Percentiles rank a stretch among this genome's conserved stretches.
Evolutionary conservation across 2,329 filamentous ascomycete species (phyloP).

Genomic region (Emericellopsis atlantica): DNA sequence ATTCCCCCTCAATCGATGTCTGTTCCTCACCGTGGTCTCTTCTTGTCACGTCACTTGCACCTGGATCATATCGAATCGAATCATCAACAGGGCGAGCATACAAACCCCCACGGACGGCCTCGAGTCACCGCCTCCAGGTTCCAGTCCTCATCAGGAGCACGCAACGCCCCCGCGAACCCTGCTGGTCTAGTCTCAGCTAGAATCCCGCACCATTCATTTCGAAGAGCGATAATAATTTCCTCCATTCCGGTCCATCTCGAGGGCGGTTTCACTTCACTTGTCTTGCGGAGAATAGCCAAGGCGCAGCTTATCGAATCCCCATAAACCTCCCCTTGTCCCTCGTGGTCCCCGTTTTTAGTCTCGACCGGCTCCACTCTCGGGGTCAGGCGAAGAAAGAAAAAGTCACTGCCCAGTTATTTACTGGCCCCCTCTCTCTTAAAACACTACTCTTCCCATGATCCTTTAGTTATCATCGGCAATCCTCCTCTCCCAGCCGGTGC

Average conservation of each 20-base stretch:
- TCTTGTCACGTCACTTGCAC: no score
- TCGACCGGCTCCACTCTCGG: background rate
- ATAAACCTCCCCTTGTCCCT: background rate
- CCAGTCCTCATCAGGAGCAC: background rate
- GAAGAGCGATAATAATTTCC: no score
- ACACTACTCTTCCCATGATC: background rate
- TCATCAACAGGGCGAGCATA: no score
- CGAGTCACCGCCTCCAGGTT: background rate
- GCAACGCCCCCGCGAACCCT: background rate
- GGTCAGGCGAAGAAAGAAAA: background rate
- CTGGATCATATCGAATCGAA: no score
- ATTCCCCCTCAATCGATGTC: no score
- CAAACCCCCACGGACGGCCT: background rate
- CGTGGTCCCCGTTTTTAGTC: background rate
- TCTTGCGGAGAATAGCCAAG: no score
- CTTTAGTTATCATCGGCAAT: background rate
- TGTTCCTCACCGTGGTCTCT: no score
- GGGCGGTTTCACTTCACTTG: no score
- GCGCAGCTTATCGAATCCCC: no score
- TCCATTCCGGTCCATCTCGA: no score
- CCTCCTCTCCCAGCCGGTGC: constrained; percentile 1
- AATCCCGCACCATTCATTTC: no score
- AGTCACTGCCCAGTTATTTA: background rate
- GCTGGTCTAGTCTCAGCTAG: background rate
- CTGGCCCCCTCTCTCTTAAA: background rate